Evolutionary conservation across 2,329 filamentous ascomycete genomes (phyloP).

Genomic region (Aspergillus viridinutans): DNA sequence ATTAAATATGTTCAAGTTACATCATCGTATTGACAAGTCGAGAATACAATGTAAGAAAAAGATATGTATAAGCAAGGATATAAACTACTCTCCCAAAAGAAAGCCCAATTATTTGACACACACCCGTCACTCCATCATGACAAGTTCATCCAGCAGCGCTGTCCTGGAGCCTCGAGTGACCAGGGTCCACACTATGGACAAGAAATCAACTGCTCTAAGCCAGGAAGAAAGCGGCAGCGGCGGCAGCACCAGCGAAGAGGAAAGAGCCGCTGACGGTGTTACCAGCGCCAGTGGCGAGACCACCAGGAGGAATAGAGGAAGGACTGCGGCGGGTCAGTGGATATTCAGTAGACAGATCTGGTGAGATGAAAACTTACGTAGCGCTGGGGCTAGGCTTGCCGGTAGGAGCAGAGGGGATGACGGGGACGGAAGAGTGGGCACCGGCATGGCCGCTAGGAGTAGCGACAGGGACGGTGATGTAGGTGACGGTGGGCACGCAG

Average conservation of each 20-base stretch:
- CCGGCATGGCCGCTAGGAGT: slow-evolving; percentile 6
- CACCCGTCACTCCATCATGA: slow-evolving; percentile 7
- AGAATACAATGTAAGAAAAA: background rate
- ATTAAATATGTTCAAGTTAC: background rate
- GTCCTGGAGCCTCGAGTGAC: slow-evolving; percentile 7
- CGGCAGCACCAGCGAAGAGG: slow-evolving; percentile 28
- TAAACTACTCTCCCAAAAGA: slow-evolving; percentile 20
- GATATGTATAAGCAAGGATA: slow-evolving; percentile 8
- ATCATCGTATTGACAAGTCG: background rate
- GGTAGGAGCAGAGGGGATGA: slow-evolving; percentile 15
- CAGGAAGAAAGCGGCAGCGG: slow-evolving; percentile 29
- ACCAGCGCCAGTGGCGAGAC: slow-evolving; percentile 28
- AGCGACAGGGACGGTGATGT: slow-evolving; percentile 20
- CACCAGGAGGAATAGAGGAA: slow-evolving; percentile 12
- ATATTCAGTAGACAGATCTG: background rate
- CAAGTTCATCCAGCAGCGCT: slow-evolving; percentile 1
- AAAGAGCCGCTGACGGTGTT: slow-evolving; percentile 26
- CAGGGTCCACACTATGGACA: slow-evolving; percentile 29
- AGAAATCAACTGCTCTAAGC: slow-evolving; percentile 26
- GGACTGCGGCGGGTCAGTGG: slow-evolving; percentile 9
- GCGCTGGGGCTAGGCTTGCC: slow-evolving; percentile 6
- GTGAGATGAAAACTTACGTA: slow-evolving; percentile 13
- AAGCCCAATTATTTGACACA: slow-evolving; percentile 17
- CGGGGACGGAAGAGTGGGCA: slow-evolving; percentile 13
- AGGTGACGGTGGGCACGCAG: slow-evolving; percentile 30